Percentiles rank a stretch among this genome's conserved stretches.
Evolutionary conservation across 371 early-diverging fungal species (phyloP).

Genomic region (Mucor mucedo): DNA sequence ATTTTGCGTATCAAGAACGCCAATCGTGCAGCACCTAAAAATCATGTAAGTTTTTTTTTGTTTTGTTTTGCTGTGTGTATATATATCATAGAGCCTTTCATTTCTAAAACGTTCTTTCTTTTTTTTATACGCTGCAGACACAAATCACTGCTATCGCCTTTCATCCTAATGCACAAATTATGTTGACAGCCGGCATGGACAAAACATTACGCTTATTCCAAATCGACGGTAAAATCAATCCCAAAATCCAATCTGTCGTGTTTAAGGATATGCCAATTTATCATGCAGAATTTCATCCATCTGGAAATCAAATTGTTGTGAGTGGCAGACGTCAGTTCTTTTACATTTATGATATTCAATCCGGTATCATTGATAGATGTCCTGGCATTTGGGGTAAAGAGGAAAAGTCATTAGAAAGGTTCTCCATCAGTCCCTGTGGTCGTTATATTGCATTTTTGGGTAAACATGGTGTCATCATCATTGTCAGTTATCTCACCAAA

Average conservation of each 20-base stretch:
- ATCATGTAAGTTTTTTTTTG: constrained; percentile 38
- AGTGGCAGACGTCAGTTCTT: constrained; percentile 79
- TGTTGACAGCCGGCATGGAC: constrained; percentile 86
- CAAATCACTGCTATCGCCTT: constrained; percentile 78
- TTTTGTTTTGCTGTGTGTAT: no score
- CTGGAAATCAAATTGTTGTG: constrained; percentile 74
- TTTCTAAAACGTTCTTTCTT: no score
- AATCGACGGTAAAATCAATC: constrained; percentile 90
- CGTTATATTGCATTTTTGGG: constrained; percentile 78
- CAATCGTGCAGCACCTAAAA: constrained; percentile 50
- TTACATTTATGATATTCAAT: constrained; percentile 87
- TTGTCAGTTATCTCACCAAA: constrained; percentile 79
- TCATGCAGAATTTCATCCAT: constrained; percentile 76
- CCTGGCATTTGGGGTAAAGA: constrained; percentile 76
- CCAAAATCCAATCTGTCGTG: constrained; percentile 81
- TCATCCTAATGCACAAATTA: constrained; percentile 89
- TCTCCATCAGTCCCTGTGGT: constrained; percentile 67
- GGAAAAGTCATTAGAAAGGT: constrained; percentile 69
- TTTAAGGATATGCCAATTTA: constrained; percentile 84
- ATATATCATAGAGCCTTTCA: no score
- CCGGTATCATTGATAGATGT: constrained; percentile 70
- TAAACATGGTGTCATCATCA: constrained; percentile 76
- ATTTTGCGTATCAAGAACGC: constrained; percentile 79
- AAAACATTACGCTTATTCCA: constrained; percentile 86
- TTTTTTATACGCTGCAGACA: constrained; percentile 37